Evolutionary conservation across 768 basidiomycete genomes (phyloP), one percentile per base, ranked within the genome.

Genomic region (Agaricus blazei): DNA sequence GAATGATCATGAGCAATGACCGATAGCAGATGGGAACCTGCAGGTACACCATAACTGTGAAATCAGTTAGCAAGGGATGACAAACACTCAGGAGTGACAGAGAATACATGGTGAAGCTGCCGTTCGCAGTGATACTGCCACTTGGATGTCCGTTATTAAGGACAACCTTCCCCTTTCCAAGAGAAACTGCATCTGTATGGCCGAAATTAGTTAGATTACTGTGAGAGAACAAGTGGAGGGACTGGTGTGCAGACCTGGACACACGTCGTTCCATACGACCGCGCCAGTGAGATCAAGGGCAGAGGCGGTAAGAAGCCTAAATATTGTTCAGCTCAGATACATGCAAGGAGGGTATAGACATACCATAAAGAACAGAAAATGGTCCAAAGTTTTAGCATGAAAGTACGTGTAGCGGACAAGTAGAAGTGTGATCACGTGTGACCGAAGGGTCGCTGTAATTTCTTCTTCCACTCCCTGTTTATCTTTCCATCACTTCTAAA

Each of bases 261-360:
- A 90, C 7, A 83, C 59, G n/a, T 81, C 79, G 67, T 87, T 90
- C 86, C 87, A 90, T 45, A 78, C 73, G 9, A 92, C 69, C 48
- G 74, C 76, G 60, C 90, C 90, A 3, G 68, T 62, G 46, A 92
- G 61, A 63, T 89, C 84, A 7, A 82, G 59, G 9, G 82, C 82
- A 56, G 60, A 61, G 51, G 67, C 68, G 14, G 70, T 58, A 19
- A 70, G 65, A 46, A 66, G 62, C 53, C 70, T 68, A 50, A 52
- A 56, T 57, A n/a, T 24, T 37, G 19, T 38, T 52, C 44, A 49
- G 52, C 24, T 26, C n/a, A 29, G 29, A 38, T 6, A 37, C 4
- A 48, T 41, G 19, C 1, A 37, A 26, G 15, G 24, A 28, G 36
- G n/a, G 5, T 15, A 49, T 14, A 31, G 12, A 51, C 51, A 24